These are phyloP conservation scores for Citrus glauca DNA, from an alignment of 345 rosid genomes.

Conservation along the genomic window DNA sequence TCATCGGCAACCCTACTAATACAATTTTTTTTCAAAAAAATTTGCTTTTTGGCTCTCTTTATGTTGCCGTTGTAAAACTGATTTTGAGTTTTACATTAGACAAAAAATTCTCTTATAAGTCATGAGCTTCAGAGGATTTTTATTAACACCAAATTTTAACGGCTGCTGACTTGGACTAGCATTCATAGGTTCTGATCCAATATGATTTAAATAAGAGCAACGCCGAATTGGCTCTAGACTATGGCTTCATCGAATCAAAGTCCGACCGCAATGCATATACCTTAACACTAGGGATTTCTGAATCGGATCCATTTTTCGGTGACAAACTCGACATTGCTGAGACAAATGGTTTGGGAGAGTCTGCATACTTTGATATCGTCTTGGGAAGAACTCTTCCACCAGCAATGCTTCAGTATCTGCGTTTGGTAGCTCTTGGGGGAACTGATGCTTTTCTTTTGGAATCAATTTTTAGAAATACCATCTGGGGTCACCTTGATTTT, in stretches of 20 bases:
- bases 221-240: conserved; percentile 86
- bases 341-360: conserved; percentile 66
- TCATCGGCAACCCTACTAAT: not conserved
- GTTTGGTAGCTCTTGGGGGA: conserved; percentile 85
- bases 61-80: not conserved
- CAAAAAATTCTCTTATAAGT: not conserved
- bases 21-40: not conserved
- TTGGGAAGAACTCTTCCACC: conserved; percentile 68
- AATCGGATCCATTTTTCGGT: conserved; percentile 62
- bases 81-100: not conserved
- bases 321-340: conserved; percentile 88
- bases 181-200: conserved; percentile 67
- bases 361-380: conserved; percentile 67
- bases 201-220: conserved; percentile 85
- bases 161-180: conserved; percentile 4
- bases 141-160: not conserved
- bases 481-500: conserved; percentile 90
- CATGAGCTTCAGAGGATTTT: not conserved
- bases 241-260: conserved; percentile 75
- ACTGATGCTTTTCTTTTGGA: conserved; percentile 78
- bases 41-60: not conserved
- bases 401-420: conserved; percentile 67
- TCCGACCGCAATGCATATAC: conserved; percentile 67
- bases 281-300: conserved; percentile 70
- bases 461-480: conserved; percentile 70